phyloP scores from a whole-genome alignment of 805 yeast genomes.

The Metschnikowia peoriensis region DNA sequence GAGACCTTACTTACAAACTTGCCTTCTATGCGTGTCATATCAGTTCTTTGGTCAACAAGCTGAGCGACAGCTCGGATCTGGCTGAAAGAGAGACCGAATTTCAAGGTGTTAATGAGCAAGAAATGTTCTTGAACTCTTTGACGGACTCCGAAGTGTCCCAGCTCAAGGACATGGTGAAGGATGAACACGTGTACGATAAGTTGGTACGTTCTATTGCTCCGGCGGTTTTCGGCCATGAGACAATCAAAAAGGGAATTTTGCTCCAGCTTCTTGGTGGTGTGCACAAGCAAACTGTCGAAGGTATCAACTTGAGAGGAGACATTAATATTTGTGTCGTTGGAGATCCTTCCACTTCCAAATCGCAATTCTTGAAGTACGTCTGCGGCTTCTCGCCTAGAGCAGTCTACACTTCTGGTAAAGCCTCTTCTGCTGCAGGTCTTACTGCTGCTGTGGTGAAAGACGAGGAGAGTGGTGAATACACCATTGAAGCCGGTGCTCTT shows the following conservation, averaged over 20 bases:
- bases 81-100: slow-evolving; percentile 26
- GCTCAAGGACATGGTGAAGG: slow-evolving; percentile 85
- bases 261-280: slow-evolving; percentile 93
- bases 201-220: slow-evolving; percentile 90
- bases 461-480: slow-evolving; percentile 95
- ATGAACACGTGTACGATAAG: slow-evolving; percentile 79
- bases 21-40: slow-evolving; percentile 94
- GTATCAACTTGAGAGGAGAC: slow-evolving; percentile 93
- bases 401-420: slow-evolving; percentile 96
- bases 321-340: slow-evolving; percentile 96
- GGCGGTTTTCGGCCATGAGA: slow-evolving; percentile 94
- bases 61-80: slow-evolving; percentile 17
- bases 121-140: slow-evolving; percentile 70
- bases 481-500: slow-evolving; percentile 97
- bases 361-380: slow-evolving; percentile 92
- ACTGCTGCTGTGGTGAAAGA: slow-evolving; percentile 98
- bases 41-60: slow-evolving; percentile 51
- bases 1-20: slow-evolving; percentile 88
- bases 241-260: slow-evolving; percentile 86
- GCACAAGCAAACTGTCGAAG: slow-evolving; percentile 90
- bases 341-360: slow-evolving; percentile 96
- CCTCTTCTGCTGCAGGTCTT: slow-evolving; percentile 97
- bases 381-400: slow-evolving; percentile 90
- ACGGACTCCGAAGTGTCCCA: slow-evolving; percentile 82
- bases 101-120: slow-evolving; percentile 70